A percentile compares a stretch with the other conserved stretches of the same genome.
Conservation (phyloP, 2,329 filamentous ascomycete species). For the Aspergillus proliferans region DNA sequence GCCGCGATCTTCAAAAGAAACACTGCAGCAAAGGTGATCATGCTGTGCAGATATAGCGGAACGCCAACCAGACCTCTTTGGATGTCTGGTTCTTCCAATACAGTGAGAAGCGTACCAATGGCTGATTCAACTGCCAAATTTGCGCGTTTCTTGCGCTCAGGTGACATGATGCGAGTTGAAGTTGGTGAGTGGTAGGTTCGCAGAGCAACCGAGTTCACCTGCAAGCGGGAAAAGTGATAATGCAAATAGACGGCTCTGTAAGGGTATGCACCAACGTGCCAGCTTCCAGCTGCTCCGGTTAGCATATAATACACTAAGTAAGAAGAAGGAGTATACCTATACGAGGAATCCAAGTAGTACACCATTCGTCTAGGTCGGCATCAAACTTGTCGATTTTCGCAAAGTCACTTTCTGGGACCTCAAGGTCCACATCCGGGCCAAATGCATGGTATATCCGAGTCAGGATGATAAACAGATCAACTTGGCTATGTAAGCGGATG, state of each 20-base stretch:
- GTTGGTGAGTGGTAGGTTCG: slow-evolving; percentile 39
- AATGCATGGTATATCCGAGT: slow-evolving; percentile 41
- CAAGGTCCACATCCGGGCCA: slow-evolving; percentile 38
- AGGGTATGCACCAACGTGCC: slow-evolving; percentile 45
- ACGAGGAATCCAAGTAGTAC: slow-evolving; percentile 28
- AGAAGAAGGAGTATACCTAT: slow-evolving; percentile 20
- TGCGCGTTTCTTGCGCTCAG: slow-evolving; percentile 40
- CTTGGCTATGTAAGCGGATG: slow-evolving; percentile 36
- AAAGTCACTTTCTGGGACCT: slow-evolving; percentile 36
- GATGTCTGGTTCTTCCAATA: slow-evolving; percentile 40
- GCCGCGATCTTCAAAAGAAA: slow-evolving; percentile 42
- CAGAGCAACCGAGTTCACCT: slow-evolving; percentile 46
- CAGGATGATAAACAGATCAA: slow-evolving; percentile 40
- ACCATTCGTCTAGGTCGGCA: slow-evolving; percentile 34
- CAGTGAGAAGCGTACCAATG: slow-evolving; percentile 36
- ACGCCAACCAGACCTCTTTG: slow-evolving; percentile 39
- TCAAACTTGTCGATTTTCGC: slow-evolving; percentile 37
- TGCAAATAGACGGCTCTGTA: slow-evolving; percentile 46
- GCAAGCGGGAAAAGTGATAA: slow-evolving; percentile 47
- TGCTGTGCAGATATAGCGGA: slow-evolving; percentile 42
- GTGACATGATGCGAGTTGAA: slow-evolving; percentile 35
- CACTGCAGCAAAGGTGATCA: slow-evolving; percentile 43
- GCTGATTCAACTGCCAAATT: slow-evolving; percentile 41
- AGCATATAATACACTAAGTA: background rate
- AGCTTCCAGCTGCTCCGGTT: slow-evolving; percentile 34